phyloP scores from a whole-genome alignment of 1,139 yeast species.

The Citeromyces hawaiiensis region DNA sequence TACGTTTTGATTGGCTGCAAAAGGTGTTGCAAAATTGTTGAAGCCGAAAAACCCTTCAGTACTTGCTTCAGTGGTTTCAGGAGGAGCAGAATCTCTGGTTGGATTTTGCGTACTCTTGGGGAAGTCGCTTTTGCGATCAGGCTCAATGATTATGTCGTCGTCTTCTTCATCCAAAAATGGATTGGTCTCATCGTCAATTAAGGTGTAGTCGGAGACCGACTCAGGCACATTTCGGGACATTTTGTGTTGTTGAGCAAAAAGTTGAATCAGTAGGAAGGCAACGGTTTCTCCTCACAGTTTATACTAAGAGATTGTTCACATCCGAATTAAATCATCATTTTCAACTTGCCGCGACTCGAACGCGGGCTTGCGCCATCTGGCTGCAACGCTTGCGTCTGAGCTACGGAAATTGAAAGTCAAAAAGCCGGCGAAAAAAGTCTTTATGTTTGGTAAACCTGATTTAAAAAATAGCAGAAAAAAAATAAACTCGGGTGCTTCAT shows the following conservation, averaged over 20 bases:
- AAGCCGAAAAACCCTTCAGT: slow-evolving; percentile 12
- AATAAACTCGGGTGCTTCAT: too few relatives aligned
- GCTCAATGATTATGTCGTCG: slow-evolving; percentile 6
- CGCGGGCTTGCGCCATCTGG: neutral
- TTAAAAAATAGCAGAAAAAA: too few relatives aligned
- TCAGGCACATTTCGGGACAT: neutral
- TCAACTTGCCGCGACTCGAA: slow-evolving; percentile 1
- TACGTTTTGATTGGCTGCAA: slow-evolving; percentile 29
- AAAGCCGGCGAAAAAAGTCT: neutral
- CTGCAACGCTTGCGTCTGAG: neutral
- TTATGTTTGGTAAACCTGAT: neutral
- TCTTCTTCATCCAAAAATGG: slow-evolving; percentile 4
- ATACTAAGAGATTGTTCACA: slow-evolving; percentile 20
- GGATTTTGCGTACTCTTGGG: neutral
- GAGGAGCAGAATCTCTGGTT: neutral
- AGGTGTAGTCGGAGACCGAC: neutral
- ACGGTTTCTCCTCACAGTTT: slow-evolving; percentile 17
- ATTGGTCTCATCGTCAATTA: neutral
- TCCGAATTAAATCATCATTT: slow-evolving; percentile 16
- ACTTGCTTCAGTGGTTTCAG: neutral
- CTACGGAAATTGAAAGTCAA: neutral
- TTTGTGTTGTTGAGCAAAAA: neutral
- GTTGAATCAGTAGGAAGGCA: slow-evolving; percentile 17
- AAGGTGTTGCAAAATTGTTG: slow-evolving; percentile 21
- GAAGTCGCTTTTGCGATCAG: slow-evolving; percentile 2